Evolutionary conservation across 148 eudicot species (phyloP).

Genomic region (Persicaria maculosa): DNA sequence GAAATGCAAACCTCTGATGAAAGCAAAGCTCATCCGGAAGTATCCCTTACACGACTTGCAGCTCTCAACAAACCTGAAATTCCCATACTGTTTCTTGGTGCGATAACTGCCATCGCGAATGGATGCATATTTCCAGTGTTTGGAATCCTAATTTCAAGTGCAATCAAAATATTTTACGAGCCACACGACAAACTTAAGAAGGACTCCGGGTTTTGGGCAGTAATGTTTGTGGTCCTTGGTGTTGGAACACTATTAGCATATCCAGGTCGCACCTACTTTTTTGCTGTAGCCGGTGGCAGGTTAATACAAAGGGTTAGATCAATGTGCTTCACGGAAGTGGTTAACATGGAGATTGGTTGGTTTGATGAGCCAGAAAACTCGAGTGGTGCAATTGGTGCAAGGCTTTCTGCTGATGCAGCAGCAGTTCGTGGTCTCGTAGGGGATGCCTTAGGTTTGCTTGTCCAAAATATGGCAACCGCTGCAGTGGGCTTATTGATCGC

Average conservation of each 20-base stretch:
- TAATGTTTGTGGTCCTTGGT: slow-evolving; percentile 25
- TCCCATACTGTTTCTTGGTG: slow-evolving; percentile 21
- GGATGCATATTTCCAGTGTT: slow-evolving; percentile 26
- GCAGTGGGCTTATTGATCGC: slow-evolving; percentile 58
- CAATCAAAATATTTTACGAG: slow-evolving; percentile 24
- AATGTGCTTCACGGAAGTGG: slow-evolving; percentile 57
- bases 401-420: slow-evolving; percentile 76
- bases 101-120: slow-evolving; percentile 20
- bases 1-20: not conserved
- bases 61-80: slow-evolving; percentile 30
- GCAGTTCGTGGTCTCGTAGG: slow-evolving; percentile 65
- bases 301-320: slow-evolving; percentile 31
- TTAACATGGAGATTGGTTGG: slow-evolving; percentile 73
- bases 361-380: slow-evolving; percentile 68
- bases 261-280: slow-evolving; percentile 26
- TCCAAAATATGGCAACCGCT: slow-evolving; percentile 52
- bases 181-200: slow-evolving; percentile 19
- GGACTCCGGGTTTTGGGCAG: slow-evolving; percentile 25
- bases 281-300: slow-evolving; percentile 27
- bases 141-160: slow-evolving; percentile 20
- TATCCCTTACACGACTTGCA: slow-evolving; percentile 24
- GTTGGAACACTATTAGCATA: slow-evolving; percentile 20
- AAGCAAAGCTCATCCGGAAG: not conserved
- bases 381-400: slow-evolving; percentile 70
- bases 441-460: slow-evolving; percentile 63